A percentile compares a stretch with the other conserved stretches of the same genome.
phyloP scores from a whole-genome alignment of 2,329 filamentous ascomycete genomes.

The Talaromyces sp. region DNA sequence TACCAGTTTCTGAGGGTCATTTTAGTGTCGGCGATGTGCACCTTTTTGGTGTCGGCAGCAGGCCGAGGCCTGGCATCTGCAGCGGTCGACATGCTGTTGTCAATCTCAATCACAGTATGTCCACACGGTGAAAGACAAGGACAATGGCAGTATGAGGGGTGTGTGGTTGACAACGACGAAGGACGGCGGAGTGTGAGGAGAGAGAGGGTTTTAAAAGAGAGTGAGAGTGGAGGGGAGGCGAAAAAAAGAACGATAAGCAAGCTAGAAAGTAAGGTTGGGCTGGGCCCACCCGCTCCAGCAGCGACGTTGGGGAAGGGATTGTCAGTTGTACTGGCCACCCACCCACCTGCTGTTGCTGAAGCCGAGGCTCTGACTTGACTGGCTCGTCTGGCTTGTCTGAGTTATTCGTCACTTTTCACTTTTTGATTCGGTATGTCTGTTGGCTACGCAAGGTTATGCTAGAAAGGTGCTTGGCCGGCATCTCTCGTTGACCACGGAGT shows the following conservation, averaged over 20 bases:
- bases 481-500: not conserved
- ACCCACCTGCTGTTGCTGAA: not conserved
- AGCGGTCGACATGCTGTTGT: conserved; percentile 32
- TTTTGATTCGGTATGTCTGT: not conserved
- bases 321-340: not conserved
- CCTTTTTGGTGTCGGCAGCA: conserved; percentile 58
- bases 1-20: conserved; percentile 82
- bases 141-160: too few relatives aligned
- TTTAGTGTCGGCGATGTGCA: conserved; percentile 78
- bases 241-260: not conserved
- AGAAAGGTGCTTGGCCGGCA: not conserved
- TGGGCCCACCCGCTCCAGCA: conserved; percentile 8
- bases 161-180: not conserved
- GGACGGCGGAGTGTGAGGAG: not conserved
- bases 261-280: conserved; percentile 3
- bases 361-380: not conserved
- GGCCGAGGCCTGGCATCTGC: conserved; percentile 32
- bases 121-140: not conserved
- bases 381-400: not conserved
- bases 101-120: not conserved
- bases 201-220: conserved; percentile 6
- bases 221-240: conserved; percentile 6
- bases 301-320: conserved; percentile 16
- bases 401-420: too few relatives aligned
- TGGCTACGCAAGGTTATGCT: not conserved